Evolutionary conservation across 176 grass and related monocot species (phyloP).

Genomic region (Triticum aestivum): DNA sequence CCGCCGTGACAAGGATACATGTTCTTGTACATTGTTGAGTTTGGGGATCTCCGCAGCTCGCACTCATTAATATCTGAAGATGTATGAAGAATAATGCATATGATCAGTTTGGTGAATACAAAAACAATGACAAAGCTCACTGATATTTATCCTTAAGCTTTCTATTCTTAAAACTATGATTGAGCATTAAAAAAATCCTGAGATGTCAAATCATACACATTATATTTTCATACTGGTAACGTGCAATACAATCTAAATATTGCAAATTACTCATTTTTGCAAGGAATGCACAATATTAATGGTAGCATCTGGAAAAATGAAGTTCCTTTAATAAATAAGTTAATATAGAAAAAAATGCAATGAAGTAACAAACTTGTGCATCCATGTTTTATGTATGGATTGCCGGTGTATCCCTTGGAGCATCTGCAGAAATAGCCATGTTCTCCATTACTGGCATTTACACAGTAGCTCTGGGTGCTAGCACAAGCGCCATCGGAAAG

Average conservation of each 20-base stretch:
- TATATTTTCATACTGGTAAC: neutral
- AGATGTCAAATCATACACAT: neutral
- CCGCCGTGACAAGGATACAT: neutral
- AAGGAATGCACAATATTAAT: neutral
- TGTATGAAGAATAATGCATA: neutral
- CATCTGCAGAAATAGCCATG: neutral
- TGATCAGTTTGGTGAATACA: neutral
- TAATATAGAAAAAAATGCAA: neutral
- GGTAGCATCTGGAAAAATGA: neutral
- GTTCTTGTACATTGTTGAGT: neutral
- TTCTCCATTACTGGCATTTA: neutral
- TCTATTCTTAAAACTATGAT: neutral
- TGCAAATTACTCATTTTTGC: neutral
- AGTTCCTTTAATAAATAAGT: neutral
- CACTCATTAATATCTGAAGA: constrained; percentile 26
- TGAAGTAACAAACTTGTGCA: constrained; percentile 2
- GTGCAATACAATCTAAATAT: neutral
- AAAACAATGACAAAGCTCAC: neutral
- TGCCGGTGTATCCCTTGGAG: neutral
- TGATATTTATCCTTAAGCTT: neutral
- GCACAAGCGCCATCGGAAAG: neutral
- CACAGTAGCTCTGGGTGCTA: neutral
- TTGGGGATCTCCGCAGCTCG: neutral
- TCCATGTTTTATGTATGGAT: neutral
- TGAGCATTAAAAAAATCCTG: neutral